Conservation (phyloP, 306 rosid genomes). For the Crataegus laevigata region DNA sequence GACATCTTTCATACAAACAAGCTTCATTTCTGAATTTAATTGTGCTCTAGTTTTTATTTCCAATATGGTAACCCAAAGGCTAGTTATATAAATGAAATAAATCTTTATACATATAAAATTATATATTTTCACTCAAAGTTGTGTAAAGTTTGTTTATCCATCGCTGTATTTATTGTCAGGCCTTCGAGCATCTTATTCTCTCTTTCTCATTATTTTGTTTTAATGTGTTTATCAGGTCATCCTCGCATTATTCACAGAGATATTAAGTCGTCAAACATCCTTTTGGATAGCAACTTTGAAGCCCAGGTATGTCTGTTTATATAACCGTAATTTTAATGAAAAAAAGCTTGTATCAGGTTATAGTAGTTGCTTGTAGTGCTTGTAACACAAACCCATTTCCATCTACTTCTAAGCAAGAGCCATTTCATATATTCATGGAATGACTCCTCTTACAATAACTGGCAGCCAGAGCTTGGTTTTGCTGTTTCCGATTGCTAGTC, state of each 20-base stretch:
- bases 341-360: neutral
- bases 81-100: neutral
- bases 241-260: constrained; percentile 99
- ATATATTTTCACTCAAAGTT: neutral
- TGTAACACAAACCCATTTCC: neutral
- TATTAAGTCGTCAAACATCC: constrained; percentile 96
- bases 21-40: neutral
- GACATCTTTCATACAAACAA: neutral
- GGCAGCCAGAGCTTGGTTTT: constrained; percentile 2
- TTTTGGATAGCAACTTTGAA: constrained; percentile 74
- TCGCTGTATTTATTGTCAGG: neutral
- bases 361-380: neutral
- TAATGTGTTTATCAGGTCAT: constrained; percentile 65
- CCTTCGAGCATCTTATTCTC: neutral
- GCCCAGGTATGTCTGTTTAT: constrained; percentile 58
- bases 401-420: neutral
- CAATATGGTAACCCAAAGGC: neutral
- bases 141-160: neutral
- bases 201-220: neutral
- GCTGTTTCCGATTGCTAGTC: neutral
- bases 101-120: neutral
- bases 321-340: constrained; percentile 1
- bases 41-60: neutral
- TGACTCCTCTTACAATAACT: neutral
- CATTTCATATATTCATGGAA: neutral